Conservation (phyloP, 495 filamentous ascomycete species). For the Oleoguttula mirabilis region DNA sequence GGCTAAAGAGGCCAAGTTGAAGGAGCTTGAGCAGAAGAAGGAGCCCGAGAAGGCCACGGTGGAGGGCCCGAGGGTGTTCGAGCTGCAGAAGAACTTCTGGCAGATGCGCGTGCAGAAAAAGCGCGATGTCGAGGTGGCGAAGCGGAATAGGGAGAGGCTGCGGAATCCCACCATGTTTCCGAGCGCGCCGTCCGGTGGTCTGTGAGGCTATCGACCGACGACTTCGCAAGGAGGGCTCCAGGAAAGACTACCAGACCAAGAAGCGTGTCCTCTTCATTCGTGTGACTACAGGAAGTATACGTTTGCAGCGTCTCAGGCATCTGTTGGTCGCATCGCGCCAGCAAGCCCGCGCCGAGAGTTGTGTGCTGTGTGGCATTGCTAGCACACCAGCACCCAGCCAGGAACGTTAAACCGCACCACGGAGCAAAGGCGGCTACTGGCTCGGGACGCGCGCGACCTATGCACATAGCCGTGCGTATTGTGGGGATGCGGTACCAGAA, state of each 20-base stretch:
- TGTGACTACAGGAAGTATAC: too few relatives aligned
- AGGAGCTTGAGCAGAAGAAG: conserved; percentile 24
- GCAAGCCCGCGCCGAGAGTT: too few relatives aligned
- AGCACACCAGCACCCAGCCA: too few relatives aligned
- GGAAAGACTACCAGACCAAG: too few relatives aligned
- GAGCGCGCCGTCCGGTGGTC: conserved; percentile 55
- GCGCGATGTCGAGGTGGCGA: conserved; percentile 64
- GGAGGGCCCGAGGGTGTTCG: conserved; percentile 59
- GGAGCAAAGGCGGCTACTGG: too few relatives aligned
- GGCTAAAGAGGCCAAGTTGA: conserved; percentile 38
- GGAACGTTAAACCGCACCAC: too few relatives aligned
- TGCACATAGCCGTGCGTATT: too few relatives aligned
- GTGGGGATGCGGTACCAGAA: too few relatives aligned
- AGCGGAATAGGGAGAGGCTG: conserved; percentile 68
- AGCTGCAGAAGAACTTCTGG: conserved; percentile 76
- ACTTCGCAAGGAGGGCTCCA: background rate
- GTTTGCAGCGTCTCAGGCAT: too few relatives aligned
- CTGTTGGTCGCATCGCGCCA: too few relatives aligned
- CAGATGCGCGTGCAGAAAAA: conserved; percentile 71
- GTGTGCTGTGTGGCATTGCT: too few relatives aligned
- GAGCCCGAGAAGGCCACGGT: conserved; percentile 23
- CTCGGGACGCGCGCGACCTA: too few relatives aligned
- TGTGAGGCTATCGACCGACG: background rate
- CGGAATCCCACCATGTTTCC: conserved; percentile 71
- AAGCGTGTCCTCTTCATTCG: background rate